A percentile compares a stretch with the other conserved stretches of the same genome.
phyloP scores from a whole-genome alignment of 2,329 filamentous ascomycete species.

The Alternaria brassicicola region DNA sequence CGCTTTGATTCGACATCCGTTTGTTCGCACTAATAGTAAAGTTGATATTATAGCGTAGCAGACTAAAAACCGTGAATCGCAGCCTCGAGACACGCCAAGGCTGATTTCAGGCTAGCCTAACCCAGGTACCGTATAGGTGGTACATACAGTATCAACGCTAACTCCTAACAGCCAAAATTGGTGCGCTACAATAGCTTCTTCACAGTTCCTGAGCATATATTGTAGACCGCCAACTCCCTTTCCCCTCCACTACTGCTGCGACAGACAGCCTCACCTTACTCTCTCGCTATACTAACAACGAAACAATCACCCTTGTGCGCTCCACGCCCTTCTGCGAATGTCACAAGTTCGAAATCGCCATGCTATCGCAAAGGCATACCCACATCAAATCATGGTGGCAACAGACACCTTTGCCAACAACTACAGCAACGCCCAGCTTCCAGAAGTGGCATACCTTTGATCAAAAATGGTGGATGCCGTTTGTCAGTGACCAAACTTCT shows the following conservation, averaged over 20 bases:
- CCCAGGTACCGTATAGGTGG: background rate
- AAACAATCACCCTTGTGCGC: background rate
- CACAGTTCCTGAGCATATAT: background rate
- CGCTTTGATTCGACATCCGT: too few species aligned
- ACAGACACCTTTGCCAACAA: constrained; percentile 6
- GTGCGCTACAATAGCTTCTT: background rate
- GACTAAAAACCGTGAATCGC: background rate
- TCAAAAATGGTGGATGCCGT: background rate
- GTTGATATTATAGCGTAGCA: too few species aligned
- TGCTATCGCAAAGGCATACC: constrained; percentile 6
- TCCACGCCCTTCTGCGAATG: background rate
- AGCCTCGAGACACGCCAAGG: background rate
- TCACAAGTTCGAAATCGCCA: background rate
- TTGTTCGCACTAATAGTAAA: too few species aligned
- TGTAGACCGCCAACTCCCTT: background rate
- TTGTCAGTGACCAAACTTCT: background rate
- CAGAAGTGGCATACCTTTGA: constrained; percentile 5
- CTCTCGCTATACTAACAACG: background rate
- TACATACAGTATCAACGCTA: background rate
- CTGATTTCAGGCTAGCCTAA: background rate
- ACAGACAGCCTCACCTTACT: background rate
- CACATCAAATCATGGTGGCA: constrained; percentile 8
- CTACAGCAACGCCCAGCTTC: constrained; percentile 1
- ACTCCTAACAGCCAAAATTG: background rate
- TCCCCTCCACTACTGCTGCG: background rate